phyloP scores from a whole-genome alignment of 1,284 basidiomycete genomes.

The Microbotryum intermedium region DNA sequence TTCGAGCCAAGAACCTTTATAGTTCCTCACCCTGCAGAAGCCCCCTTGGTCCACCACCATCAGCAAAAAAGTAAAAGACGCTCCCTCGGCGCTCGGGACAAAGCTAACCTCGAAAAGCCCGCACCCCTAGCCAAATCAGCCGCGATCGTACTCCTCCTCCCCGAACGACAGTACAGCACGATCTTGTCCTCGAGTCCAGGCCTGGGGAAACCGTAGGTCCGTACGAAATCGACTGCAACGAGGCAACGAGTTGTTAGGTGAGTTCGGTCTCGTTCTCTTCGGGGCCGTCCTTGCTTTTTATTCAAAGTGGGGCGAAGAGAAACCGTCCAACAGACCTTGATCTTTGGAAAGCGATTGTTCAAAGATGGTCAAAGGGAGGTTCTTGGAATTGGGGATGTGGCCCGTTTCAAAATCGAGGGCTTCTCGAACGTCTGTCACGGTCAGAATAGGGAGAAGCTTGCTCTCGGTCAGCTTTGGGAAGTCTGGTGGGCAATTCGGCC shows the following conservation, averaged over 20 bases:
- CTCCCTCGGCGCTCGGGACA: neutral
- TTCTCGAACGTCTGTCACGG: neutral
- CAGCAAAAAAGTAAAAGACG: no score
- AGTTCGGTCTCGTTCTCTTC: neutral
- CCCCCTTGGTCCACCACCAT: neutral
- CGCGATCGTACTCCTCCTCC: neutral
- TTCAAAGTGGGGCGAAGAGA: neutral
- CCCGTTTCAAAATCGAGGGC: neutral
- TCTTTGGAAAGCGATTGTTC: neutral
- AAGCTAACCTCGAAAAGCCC: neutral
- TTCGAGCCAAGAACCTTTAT: neutral
- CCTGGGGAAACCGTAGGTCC: neutral
- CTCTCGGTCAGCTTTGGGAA: neutral
- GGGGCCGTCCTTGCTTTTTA: no score
- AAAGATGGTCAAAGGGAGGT: neutral
- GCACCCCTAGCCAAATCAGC: neutral
- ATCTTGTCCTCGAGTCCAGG: neutral
- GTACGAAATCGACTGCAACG: neutral
- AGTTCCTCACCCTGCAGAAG: neutral
- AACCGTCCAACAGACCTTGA: neutral
- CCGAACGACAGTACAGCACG: conserved; percentile 1
- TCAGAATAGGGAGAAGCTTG: neutral
- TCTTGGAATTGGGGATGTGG: neutral
- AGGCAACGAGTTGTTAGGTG: neutral
- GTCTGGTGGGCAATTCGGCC: neutral